Percentiles rank a stretch among this genome's conserved stretches.
Conservation (phyloP, 2,329 filamentous ascomycete species). For the Cyclaneusma minus region DNA sequence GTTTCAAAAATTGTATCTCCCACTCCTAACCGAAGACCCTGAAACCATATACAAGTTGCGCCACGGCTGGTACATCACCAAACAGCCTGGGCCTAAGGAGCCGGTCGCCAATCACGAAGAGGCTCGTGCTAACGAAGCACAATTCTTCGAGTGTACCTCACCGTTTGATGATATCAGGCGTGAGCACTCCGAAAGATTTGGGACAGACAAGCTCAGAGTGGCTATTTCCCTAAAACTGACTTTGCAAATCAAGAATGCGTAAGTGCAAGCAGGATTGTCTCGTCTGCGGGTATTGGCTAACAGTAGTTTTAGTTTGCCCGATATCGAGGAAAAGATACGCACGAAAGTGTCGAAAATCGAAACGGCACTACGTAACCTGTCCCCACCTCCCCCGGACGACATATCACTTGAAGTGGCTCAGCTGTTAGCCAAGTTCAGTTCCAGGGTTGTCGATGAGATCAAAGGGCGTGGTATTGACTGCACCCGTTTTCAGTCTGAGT, state of each 20-base stretch:
- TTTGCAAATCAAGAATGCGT: conserved; percentile 28
- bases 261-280: too few species aligned
- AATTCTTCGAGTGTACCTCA: conserved; percentile 27
- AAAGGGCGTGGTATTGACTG: conserved; percentile 36
- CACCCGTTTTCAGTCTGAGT: conserved; percentile 30
- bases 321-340: too few species aligned
- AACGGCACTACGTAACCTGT: conserved; percentile 38
- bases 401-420: conserved; percentile 49
- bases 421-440: conserved; percentile 41
- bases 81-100: too few species aligned
- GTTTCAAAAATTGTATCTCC: conserved; percentile 50
- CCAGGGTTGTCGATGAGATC: conserved; percentile 32
- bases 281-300: too few species aligned
- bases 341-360: conserved; percentile 38
- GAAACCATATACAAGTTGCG: conserved; percentile 45
- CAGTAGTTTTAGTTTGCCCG: too few species aligned
- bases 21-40: too few species aligned
- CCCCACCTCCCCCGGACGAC: conserved; percentile 48
- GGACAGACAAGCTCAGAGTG: conserved; percentile 32
- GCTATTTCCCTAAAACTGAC: conserved; percentile 32
- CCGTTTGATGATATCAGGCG: conserved; percentile 28
- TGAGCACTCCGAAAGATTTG: conserved; percentile 28
- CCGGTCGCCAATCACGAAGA: conserved; percentile 26
- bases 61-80: conserved; percentile 68
- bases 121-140: conserved; percentile 31